A percentile compares a stretch with the other conserved stretches of the same genome.
Conservation (phyloP, 768 basidiomycete species). For the Tremella mesenterica region DNA sequence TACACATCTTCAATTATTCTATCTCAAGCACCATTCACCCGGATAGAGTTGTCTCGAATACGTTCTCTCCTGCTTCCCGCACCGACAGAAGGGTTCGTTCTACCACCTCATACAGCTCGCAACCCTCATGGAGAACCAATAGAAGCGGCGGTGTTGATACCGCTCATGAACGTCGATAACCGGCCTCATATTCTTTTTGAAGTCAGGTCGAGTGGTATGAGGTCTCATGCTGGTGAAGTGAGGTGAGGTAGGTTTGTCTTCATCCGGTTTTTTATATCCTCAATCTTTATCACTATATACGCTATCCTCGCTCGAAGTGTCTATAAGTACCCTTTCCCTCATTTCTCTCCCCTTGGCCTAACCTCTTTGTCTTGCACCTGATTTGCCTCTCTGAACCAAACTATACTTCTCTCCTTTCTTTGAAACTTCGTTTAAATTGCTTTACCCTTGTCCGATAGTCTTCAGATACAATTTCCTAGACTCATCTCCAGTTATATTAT, state of each 20-base stretch:
- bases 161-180: conserved; percentile 31
- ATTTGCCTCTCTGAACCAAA: no score
- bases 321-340: no score
- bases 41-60: conserved; percentile 3
- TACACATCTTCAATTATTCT: no score
- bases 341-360: no score
- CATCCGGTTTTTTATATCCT: no score
- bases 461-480: no score
- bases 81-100: neutral
- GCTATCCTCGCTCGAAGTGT: neutral
- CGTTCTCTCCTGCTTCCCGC: conserved; percentile 10
- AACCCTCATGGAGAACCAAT: conserved; percentile 1
- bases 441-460: no score
- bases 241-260: conserved; percentile 33
- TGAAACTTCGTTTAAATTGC: no score
- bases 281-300: no score
- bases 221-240: conserved; percentile 41
- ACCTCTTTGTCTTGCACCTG: no score
- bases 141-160: conserved; percentile 40
- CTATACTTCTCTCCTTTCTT: no score
- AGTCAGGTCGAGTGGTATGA: conserved; percentile 26
- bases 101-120: conserved; percentile 17
- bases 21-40: conserved; percentile 18
- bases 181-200: conserved; percentile 34
- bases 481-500: no score